A percentile compares a stretch with the other conserved stretches of the same genome.
phyloP scores from a whole-genome alignment of 257 asterid genomes.

The Cruciata laevipes region DNA sequence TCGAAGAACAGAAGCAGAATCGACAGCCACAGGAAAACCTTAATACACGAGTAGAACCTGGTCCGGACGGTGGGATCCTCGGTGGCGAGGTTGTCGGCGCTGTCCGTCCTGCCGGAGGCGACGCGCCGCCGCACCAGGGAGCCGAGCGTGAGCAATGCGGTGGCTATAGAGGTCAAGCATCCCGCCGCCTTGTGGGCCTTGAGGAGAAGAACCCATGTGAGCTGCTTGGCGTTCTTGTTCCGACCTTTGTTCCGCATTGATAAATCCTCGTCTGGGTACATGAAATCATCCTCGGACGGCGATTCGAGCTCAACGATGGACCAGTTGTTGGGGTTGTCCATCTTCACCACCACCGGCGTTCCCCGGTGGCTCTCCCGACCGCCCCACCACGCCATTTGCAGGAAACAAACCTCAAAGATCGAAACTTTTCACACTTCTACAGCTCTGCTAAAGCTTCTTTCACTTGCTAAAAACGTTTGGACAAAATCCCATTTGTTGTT shows the following conservation, averaged over 20 bases:
- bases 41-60: conserved; percentile 55
- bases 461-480: neutral
- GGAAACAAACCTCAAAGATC: conserved; percentile 4
- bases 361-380: conserved; percentile 61
- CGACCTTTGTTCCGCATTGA: conserved; percentile 38
- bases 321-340: conserved; percentile 96
- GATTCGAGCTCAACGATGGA: conserved; percentile 85
- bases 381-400: conserved; percentile 86
- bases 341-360: conserved; percentile 83
- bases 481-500: conserved; percentile 12
- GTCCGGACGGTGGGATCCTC: conserved; percentile 36
- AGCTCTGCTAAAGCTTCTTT: neutral
- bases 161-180: conserved; percentile 64
- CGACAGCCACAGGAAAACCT: conserved; percentile 48
- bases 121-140: conserved; percentile 73
- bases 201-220: conserved; percentile 85
- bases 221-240: conserved; percentile 92
- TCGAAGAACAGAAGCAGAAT: conserved; percentile 56
- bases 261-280: conserved; percentile 42
- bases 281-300: conserved; percentile 62
- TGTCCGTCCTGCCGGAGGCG: conserved; percentile 65
- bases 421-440: conserved; percentile 1
- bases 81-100: conserved; percentile 41
- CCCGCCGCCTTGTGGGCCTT: conserved; percentile 94
- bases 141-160: conserved; percentile 68